A percentile compares a stretch with the other conserved stretches of the same genome.
Evolutionary conservation across 371 early-diverging fungal genomes (phyloP).

Genomic region (Sporodiniella umbellata): DNA sequence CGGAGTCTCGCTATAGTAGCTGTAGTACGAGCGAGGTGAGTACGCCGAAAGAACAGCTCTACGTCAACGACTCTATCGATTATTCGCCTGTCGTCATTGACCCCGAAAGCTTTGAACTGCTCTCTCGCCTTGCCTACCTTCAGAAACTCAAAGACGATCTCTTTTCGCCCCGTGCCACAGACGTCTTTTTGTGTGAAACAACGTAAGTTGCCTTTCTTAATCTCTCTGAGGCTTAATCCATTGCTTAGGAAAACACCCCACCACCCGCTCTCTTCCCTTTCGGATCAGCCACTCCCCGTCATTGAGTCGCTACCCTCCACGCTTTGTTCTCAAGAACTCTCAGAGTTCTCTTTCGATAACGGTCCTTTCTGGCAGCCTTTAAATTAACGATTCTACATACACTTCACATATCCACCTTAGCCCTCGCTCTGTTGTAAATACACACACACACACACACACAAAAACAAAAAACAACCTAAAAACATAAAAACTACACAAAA

Average conservation of each 20-base stretch:
- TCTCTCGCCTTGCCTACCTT: constrained; percentile 23
- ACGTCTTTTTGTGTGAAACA: constrained; percentile 37
- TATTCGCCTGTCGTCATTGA: constrained; percentile 14
- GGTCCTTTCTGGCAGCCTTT: constrained; percentile 3
- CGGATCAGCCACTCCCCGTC: background rate
- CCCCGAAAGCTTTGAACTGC: constrained; percentile 16
- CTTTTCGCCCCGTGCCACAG: constrained; percentile 27
- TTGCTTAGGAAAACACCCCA: no score
- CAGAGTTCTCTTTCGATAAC: constrained; percentile 17
- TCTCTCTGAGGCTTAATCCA: no score
- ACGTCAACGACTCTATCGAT: constrained; percentile 12
- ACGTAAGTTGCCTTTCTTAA: constrained; percentile 15
- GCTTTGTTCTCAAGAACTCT: constrained; percentile 26
- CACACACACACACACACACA: no score
- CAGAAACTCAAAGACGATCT: constrained; percentile 18
- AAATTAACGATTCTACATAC: no score
- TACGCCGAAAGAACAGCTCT: constrained; percentile 24
- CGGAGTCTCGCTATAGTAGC: constrained; percentile 11
- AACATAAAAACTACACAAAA: no score
- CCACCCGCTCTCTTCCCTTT: no score
- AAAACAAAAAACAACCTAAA: background rate
- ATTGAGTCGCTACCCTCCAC: constrained; percentile 19
- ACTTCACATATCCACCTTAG: no score
- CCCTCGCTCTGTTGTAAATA: no score
- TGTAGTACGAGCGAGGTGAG: constrained; percentile 30